phyloP scores from a whole-genome alignment of 2,329 filamentous ascomycete genomes.

The Claviceps sp. region DNA sequence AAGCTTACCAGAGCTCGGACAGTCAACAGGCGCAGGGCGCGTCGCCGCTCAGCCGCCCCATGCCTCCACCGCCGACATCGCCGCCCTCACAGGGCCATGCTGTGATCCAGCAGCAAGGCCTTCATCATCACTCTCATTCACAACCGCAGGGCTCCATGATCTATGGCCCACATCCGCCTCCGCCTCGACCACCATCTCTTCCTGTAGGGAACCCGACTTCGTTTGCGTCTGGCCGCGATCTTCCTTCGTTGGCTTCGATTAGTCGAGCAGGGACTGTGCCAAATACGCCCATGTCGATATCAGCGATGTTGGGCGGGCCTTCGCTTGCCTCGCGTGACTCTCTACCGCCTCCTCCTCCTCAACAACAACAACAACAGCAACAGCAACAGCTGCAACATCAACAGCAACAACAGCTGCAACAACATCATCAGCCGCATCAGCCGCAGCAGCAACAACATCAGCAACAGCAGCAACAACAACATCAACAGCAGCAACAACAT shows the following conservation, averaged over 20 bases:
- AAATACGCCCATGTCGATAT: slow-evolving; percentile 48
- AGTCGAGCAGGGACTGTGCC: slow-evolving; percentile 30
- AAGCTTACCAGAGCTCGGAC: slow-evolving; percentile 20
- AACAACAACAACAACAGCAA: slow-evolving; percentile 3
- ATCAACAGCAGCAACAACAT: slow-evolving; percentile 25
- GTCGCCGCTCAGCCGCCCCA: slow-evolving; percentile 31
- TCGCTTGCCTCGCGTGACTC: slow-evolving; percentile 29
- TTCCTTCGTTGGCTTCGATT: slow-evolving; percentile 38
- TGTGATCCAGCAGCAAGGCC: slow-evolving; percentile 14
- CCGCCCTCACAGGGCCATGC: slow-evolving; percentile 24
- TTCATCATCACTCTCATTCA: slow-evolving; percentile 12
- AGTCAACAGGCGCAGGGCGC: slow-evolving; percentile 30
- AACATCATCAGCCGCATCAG: slow-evolving; percentile 20
- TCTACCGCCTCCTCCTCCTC: slow-evolving; percentile 14
- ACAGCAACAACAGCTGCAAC: slow-evolving; percentile 28
- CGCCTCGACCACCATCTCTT: slow-evolving; percentile 30
- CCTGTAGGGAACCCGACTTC: slow-evolving; percentile 29
- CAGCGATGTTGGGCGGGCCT: slow-evolving; percentile 44
- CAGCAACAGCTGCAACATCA: slow-evolving; percentile 26
- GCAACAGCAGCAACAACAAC: slow-evolving; percentile 15
- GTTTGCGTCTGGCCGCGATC: slow-evolving; percentile 36
- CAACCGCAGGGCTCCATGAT: slow-evolving; percentile 20
- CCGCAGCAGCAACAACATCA: slow-evolving; percentile 17
- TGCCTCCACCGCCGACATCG: slow-evolving; percentile 32
- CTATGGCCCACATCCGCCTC: slow-evolving; percentile 34